phyloP scores from a whole-genome alignment of 2,329 filamentous ascomycete species.

The Aspergillus novoparasiticus region DNA sequence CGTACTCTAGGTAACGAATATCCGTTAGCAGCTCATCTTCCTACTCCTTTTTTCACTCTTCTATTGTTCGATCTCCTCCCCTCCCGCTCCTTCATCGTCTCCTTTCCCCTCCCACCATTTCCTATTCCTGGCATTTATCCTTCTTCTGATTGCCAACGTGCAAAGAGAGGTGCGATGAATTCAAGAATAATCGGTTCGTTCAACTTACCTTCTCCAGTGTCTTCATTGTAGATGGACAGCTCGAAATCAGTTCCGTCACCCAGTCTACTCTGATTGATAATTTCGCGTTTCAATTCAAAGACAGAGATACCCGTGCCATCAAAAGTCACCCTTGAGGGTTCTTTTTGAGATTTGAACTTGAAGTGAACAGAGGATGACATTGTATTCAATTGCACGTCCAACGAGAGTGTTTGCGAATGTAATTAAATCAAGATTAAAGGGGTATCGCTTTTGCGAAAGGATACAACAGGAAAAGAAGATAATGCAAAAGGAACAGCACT shows the following conservation, averaged over 20 bases:
- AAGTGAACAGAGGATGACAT: slow-evolving; percentile 99
- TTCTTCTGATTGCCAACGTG: neutral
- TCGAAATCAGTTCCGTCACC: slow-evolving; percentile 97
- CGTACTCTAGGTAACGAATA: slow-evolving; percentile 69
- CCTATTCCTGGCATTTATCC: neutral
- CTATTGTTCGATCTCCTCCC: neutral
- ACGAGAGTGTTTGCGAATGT: slow-evolving; percentile 29
- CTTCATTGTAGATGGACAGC: slow-evolving; percentile 89
- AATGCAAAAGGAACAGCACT: slow-evolving; percentile 17
- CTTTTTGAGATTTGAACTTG: slow-evolving; percentile 99
- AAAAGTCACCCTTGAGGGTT: slow-evolving; percentile 90
- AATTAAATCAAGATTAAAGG: slow-evolving; percentile 31
- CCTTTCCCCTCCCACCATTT: neutral
- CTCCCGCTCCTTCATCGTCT: neutral
- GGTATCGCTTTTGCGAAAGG: slow-evolving; percentile 29
- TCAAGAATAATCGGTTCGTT: neutral
- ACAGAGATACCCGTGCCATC: slow-evolving; percentile 97
- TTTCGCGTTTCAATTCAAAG: slow-evolving; percentile 98
- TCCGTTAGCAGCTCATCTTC: slow-evolving; percentile 24
- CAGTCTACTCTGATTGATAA: slow-evolving; percentile 89
- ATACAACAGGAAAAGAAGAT: slow-evolving; percentile 26
- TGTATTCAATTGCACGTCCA: slow-evolving; percentile 47
- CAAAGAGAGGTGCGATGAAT: neutral
- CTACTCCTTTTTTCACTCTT: slow-evolving; percentile 3
- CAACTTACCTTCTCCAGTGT: slow-evolving; percentile 79